phyloP scores from a whole-genome alignment of 345 rosid species.

The Pelargonium nanum region DNA sequence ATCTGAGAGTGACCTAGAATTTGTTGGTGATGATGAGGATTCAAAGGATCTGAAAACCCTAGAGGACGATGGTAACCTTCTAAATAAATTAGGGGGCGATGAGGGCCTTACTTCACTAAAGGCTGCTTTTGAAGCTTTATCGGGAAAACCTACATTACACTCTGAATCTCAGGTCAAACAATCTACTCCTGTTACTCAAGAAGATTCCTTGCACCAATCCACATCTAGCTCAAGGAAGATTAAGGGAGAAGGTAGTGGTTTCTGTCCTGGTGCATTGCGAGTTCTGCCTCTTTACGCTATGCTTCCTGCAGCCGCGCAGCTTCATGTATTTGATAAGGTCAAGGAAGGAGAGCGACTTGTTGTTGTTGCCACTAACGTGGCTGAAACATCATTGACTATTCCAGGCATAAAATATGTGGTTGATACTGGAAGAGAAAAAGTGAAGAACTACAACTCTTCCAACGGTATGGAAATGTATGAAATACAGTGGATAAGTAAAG shows the following conservation, averaged over 20 bases:
- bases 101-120: conserved; percentile 48
- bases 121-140: conserved; percentile 63
- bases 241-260: conserved; percentile 16
- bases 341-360: conserved; percentile 79
- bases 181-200: conserved; percentile 8
- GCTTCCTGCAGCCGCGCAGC: conserved; percentile 83
- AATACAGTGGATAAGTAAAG: conserved; percentile 82
- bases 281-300: conserved; percentile 89
- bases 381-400: conserved; percentile 88
- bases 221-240: conserved; percentile 14
- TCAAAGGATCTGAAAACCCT: conserved; percentile 16
- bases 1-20: conserved; percentile 63
- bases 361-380: conserved; percentile 91
- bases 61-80: conserved; percentile 19
- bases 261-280: conserved; percentile 23
- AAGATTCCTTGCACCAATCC: conserved; percentile 18
- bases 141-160: conserved; percentile 24
- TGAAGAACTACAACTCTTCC: conserved; percentile 55
- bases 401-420: conserved; percentile 93
- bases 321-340: conserved; percentile 61
- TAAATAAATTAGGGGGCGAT: conserved; percentile 26
- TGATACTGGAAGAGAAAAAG: conserved; percentile 89
- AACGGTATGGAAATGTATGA: conserved; percentile 74
- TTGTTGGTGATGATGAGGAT: conserved; percentile 23
- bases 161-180: conserved; percentile 16